Evolutionary conservation across 768 basidiomycete genomes (phyloP), one percentile per base, ranked within the genome.

Genomic region (Lentinula sp.): DNA sequence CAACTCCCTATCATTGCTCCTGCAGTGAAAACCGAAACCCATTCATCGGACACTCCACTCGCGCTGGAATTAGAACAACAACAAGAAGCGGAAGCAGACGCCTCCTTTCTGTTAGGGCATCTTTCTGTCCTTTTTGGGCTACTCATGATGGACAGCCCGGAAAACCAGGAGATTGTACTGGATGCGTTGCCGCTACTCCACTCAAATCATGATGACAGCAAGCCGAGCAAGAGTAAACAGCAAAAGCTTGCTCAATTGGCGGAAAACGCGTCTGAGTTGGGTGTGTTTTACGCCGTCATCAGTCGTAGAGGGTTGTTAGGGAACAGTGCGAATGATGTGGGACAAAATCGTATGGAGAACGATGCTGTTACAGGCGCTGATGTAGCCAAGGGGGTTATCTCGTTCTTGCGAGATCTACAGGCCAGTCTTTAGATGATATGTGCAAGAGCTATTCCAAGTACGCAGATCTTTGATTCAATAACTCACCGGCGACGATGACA

Each of bases 91-190:
- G 70, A 71, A 15, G 73, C 75, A 4, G 80, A 84, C 63, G 69
- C 73, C 39, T 76, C 77, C 11, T 85, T 89, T 64, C 77, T 93
- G 6, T 81, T 82, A 15, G 88, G 88, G 0, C 91, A 92, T 67
- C 80, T 90, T 4, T 84, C 91, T 0, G 83, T 93, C 6, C 80
- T 94, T 4, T 80, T 94, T 52, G 90, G 82, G 7, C 68, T 84
- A 42, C 73, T 83, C 56, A 83, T 83, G 76, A 73, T 70, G 32
- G 73, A 69, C 28, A 76, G 70, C 40, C 51, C 61, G 2, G 63
- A 62, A 35, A 82, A 82, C 59, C 75, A 78, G 59, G 53, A 48
- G 1, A 62, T 68, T 4, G 68, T 84, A 3, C 67, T 82, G 13
- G 60, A 60, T 5, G 57, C 66, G 16, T 68, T 78, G 11, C 71